Evolutionary conservation across 306 rosid species (phyloP).

Genomic region (Cicer pinnatifidum): DNA sequence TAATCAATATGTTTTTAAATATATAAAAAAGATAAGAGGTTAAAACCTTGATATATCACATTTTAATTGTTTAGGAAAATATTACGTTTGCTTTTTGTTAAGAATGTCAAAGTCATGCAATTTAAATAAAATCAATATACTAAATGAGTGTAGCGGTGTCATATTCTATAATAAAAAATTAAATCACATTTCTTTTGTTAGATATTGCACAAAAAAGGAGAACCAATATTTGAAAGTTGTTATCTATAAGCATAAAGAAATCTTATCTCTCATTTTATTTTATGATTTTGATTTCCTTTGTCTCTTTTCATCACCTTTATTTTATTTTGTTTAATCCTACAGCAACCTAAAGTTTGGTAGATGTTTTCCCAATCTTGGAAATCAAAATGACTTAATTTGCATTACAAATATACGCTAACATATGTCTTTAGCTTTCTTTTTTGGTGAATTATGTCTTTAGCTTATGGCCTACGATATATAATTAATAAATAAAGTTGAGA

Average conservation of each 20-base stretch:
- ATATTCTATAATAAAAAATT: background rate
- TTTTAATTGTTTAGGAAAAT: conserved; percentile 9
- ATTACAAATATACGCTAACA: conserved; percentile 24
- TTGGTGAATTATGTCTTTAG: too few species aligned
- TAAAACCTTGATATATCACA: background rate
- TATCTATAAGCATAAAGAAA: conserved; percentile 30
- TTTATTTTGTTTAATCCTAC: conserved; percentile 36
- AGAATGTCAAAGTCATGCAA: background rate
- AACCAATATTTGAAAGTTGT: conserved; percentile 25
- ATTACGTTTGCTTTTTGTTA: background rate
- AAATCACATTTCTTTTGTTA: background rate
- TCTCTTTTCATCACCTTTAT: conserved; percentile 20
- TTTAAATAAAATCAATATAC: conserved; percentile 2
- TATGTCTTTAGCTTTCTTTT: conserved; percentile 39
- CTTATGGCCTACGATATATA: conserved; percentile 27
- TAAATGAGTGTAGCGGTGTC: background rate
- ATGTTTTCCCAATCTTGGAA: conserved; percentile 23
- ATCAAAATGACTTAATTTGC: conserved; percentile 6
- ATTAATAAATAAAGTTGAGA: conserved; percentile 8
- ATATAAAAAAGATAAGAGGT: background rate
- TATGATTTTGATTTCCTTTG: conserved; percentile 3
- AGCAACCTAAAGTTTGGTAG: conserved; percentile 31
- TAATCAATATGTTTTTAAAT: too few species aligned
- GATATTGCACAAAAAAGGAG: conserved; percentile 30
- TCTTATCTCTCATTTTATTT: conserved; percentile 41